Percentiles rank a stretch among this genome's conserved stretches.
Evolutionary conservation across 78 protist species (phyloP).

Genomic region (Dictyostelium purpureum): DNA sequence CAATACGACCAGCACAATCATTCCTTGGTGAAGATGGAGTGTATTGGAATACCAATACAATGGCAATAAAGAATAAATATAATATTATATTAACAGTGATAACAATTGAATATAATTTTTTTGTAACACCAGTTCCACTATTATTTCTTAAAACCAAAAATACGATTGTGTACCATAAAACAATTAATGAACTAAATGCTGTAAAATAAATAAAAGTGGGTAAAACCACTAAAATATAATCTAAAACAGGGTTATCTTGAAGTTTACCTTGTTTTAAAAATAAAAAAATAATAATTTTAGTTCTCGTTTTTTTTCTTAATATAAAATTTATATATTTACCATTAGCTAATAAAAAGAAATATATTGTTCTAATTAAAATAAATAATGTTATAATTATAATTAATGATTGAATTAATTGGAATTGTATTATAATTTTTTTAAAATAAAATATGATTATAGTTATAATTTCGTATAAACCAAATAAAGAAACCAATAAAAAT

Average conservation of each 20-base stretch:
- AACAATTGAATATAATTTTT: not conserved
- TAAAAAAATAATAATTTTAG: too few relatives aligned
- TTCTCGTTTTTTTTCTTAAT: too few relatives aligned
- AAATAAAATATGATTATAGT: too few relatives aligned
- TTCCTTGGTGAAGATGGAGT: not conserved
- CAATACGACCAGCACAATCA: not conserved
- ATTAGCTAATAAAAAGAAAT: too few relatives aligned
- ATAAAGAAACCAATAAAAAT: not conserved
- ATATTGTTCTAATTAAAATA: too few relatives aligned
- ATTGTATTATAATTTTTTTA: too few relatives aligned
- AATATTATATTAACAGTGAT: not conserved
- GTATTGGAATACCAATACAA: not conserved
- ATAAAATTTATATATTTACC: too few relatives aligned
- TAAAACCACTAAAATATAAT: not conserved
- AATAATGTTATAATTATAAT: too few relatives aligned
- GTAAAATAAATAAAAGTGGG: constrained; percentile 19
- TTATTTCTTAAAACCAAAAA: not conserved
- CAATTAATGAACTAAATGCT: not conserved
- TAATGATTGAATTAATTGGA: too few relatives aligned
- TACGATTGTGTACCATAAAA: not conserved
- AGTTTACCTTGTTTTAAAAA: constrained; percentile 7
- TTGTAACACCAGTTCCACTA: too few relatives aligned
- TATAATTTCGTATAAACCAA: not conserved
- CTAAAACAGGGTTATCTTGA: not conserved
- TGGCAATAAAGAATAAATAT: not conserved